Conservation (phyloP, 75 land plant species). For the Picea glauca region DNA sequence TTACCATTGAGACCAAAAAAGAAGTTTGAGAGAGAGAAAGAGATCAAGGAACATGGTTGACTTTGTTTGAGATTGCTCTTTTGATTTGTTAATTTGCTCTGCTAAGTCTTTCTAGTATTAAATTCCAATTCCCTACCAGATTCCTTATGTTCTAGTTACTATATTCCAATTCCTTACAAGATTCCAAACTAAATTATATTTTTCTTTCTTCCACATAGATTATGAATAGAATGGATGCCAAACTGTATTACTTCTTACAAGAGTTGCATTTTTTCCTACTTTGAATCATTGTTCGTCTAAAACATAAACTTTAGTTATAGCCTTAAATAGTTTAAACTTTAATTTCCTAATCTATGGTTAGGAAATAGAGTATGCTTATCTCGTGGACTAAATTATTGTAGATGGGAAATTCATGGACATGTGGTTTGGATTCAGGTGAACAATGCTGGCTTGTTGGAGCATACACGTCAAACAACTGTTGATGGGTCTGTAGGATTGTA, state of each 20-base stretch:
- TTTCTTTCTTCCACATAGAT: neutral
- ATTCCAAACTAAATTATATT: neutral
- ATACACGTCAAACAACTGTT: conserved; percentile 44
- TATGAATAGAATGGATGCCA: too few species aligned
- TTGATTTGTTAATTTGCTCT: neutral
- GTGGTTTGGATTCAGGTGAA: conserved; percentile 52
- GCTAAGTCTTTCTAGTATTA: neutral
- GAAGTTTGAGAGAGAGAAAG: too few species aligned
- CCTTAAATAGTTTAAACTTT: neutral
- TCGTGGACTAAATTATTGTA: neutral
- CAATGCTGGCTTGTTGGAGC: conserved; percentile 88
- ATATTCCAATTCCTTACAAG: neutral
- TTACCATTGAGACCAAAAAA: too few species aligned
- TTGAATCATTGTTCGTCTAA: too few species aligned
- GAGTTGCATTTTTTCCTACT: too few species aligned
- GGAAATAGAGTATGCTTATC: conserved; percentile 6
- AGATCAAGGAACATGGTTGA: too few species aligned
- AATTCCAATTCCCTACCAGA: neutral
- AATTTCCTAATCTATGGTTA: neutral
- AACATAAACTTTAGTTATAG: neutral
- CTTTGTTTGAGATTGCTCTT: neutral
- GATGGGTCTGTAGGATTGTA: conserved; percentile 60
- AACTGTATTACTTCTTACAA: too few species aligned
- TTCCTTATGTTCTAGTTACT: neutral
- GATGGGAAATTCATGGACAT: neutral